Base-by-base conservation (phyloP, 495 filamentous ascomycete species). In the Bombardia bombarda region DNA sequence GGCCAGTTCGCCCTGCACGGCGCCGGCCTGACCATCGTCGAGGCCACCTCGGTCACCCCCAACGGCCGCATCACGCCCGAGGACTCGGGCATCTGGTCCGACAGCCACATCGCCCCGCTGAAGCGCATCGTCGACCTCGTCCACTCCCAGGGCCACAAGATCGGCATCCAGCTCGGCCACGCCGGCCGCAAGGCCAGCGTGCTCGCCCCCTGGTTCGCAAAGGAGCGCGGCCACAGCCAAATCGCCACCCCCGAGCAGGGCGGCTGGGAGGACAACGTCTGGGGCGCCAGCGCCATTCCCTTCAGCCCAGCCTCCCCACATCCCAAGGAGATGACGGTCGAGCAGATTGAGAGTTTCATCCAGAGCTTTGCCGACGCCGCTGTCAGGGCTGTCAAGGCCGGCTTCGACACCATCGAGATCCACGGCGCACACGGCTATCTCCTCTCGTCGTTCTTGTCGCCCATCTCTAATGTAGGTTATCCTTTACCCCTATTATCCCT, bases 61-160 rank as follows among this genome's bases (percentile, higher is more conserved):
- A 80, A 84, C 53, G 85, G 84, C 9, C 70, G 85, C 38, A 88
- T 88, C 56, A 75, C 76, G 10, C 82, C 84, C 13, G 69, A 85
- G 53, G 81, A 85, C 52, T 53, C 62, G 12, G 85, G 85, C 3
- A 60, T 90, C 6, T 88, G 83, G 84, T 66, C 78, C 41, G 77
- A 82, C 57, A 68, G 64, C 43, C 85, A 90, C 49, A 82, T 86
- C 54, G 69, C 73, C 37, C 72, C 72, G 0, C 65, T 88, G 23
- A 70, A 72, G 48, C 73, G 73, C 34, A 69, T 85, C 30, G 77
- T 74, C 32, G 74, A 83, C 46, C 83, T 70, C 40, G 54, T 72
- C 7, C 74, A 78, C 58, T 73, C 67, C 19, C 85, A 90, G 58
- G 71, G 72, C 47, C 76, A 77, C 47, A 79, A 85, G 54, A 61